Conservation (phyloP, 768 basidiomycete species). For the Cyathus striatus region DNA sequence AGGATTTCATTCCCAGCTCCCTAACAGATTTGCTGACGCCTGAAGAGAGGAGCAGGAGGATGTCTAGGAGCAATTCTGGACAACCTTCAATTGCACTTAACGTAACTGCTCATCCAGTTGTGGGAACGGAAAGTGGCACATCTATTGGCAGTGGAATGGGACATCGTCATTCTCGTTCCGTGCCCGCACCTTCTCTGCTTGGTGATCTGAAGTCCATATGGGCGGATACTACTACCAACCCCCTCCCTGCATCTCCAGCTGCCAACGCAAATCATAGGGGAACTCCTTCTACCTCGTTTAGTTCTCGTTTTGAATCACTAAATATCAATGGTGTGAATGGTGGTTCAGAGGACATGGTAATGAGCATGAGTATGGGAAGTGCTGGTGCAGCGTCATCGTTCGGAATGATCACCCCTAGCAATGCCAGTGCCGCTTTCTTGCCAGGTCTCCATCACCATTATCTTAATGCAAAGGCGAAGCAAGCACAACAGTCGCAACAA, state of each 20-base stretch:
- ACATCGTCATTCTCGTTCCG: conserved; percentile 80
- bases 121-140: neutral
- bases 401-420: conserved; percentile 57
- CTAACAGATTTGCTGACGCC: conserved; percentile 88
- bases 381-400: conserved; percentile 16
- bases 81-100: conserved; percentile 17
- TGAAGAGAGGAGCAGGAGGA: conserved; percentile 76
- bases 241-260: conserved; percentile 27
- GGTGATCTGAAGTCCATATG: conserved; percentile 80
- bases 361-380: conserved; percentile 28
- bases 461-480: conserved; percentile 42
- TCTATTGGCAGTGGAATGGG: conserved; percentile 20
- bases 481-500: conserved; percentile 23
- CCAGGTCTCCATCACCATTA: conserved; percentile 68
- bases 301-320: conserved; percentile 31
- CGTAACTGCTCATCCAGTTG: conserved; percentile 7
- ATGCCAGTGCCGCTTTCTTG: conserved; percentile 80
- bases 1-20: conserved; percentile 86
- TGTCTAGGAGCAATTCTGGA: conserved; percentile 68
- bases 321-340: conserved; percentile 9
- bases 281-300: conserved; percentile 50
- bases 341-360: conserved; percentile 21
- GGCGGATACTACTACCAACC: conserved; percentile 44
- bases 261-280: conserved; percentile 26
- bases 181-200: conserved; percentile 71